These are phyloP conservation scores for Gleditsia sinensis DNA, from an alignment of 306 rosid species.

Conservation along the genomic window DNA sequence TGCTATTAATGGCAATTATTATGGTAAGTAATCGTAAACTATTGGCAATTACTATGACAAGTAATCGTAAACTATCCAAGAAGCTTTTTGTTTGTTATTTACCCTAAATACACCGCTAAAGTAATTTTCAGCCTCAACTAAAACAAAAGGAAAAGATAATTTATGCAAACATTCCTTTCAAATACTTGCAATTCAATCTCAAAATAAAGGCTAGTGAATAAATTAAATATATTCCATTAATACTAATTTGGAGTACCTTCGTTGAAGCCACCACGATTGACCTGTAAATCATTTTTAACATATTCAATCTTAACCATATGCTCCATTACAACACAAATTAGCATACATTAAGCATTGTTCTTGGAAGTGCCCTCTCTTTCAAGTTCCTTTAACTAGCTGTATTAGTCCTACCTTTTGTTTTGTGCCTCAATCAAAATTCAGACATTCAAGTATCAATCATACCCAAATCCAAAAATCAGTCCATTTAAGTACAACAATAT, in stretches of 20 bases:
- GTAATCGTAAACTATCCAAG: background rate
- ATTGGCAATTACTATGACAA: no score
- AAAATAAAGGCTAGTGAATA: background rate
- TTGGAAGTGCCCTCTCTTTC: background rate
- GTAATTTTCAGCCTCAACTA: background rate
- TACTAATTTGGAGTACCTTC: background rate
- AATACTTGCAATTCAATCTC: background rate
- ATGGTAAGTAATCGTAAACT: no score
- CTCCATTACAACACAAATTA: background rate
- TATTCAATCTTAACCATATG: background rate
- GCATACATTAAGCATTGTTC: background rate
- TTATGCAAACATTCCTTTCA: background rate
- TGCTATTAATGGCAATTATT: no score
- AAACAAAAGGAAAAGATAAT: background rate
- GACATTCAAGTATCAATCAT: background rate
- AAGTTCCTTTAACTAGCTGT: background rate
- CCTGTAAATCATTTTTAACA: background rate
- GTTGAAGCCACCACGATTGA: background rate
- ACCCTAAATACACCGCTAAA: no score
- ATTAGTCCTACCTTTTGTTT: background rate
- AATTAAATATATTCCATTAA: background rate
- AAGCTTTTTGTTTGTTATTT: background rate
- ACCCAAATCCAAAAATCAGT: background rate
- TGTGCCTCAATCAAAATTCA: background rate
- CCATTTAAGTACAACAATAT: background rate